A percentile compares a stretch with the other conserved stretches of the same genome.
Conservation (phyloP, 495 filamentous ascomycete species). For the Penicillium bovifimosum region DNA sequence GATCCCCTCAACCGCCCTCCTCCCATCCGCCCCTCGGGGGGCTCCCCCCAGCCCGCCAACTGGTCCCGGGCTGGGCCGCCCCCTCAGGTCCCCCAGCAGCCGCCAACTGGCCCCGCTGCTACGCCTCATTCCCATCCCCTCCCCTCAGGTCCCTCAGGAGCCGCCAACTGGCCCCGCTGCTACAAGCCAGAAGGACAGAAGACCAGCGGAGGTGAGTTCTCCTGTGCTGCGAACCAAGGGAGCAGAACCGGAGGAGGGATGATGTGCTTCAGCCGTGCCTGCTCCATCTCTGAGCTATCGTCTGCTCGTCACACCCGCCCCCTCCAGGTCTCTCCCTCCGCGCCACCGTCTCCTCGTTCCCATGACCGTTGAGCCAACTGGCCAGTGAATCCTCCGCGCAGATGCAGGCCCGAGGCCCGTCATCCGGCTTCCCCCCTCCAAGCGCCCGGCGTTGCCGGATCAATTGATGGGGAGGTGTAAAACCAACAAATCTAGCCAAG, state of each 20-base stretch:
- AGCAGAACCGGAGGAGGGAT: too few relatives aligned
- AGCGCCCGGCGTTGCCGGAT: constrained; percentile 2
- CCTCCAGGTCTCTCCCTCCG: background rate
- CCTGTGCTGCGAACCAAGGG: too few relatives aligned
- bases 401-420: background rate
- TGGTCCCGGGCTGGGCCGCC: background rate
- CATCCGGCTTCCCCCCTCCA: background rate
- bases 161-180: too few relatives aligned
- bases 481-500: constrained; percentile 43
- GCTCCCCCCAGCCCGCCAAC: too few relatives aligned
- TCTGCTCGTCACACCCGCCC: background rate
- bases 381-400: background rate
- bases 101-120: background rate
- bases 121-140: too few relatives aligned
- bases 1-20: too few relatives aligned
- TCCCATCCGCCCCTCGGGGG: too few relatives aligned
- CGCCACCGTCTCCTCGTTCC: background rate
- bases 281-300: background rate
- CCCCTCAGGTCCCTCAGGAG: too few relatives aligned
- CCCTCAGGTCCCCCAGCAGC: too few relatives aligned
- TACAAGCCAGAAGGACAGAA: too few relatives aligned
- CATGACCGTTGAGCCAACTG: background rate
- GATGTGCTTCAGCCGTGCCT: too few relatives aligned
- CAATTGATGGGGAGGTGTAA: constrained; percentile 13
- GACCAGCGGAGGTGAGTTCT: too few relatives aligned